Conservation (phyloP, 1,284 basidiomycete genomes). For the Cutaneotrichosporon curvatum region DNA sequence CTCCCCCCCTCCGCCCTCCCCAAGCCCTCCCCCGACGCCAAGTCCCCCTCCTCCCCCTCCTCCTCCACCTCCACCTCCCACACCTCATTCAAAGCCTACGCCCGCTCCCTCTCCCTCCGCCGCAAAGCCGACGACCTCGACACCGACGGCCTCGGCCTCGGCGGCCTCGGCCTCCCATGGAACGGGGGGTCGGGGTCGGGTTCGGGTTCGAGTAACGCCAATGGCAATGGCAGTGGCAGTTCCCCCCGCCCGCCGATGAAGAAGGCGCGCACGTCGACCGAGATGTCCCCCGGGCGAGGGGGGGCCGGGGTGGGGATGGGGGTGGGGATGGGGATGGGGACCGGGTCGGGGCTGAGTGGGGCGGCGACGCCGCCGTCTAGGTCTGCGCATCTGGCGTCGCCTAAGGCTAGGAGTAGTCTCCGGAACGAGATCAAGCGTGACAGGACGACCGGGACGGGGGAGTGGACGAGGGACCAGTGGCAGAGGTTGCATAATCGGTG, state of each 20-base stretch:
- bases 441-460: constrained; percentile 7
- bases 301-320: not conserved
- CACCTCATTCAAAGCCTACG: constrained; percentile 14
- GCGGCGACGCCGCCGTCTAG: not conserved
- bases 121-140: constrained; percentile 7
- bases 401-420: constrained; percentile 8
- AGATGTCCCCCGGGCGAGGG: not conserved
- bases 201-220: too few relatives aligned
- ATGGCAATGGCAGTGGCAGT: too few relatives aligned
- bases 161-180: not conserved
- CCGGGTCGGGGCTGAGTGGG: not conserved
- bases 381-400: not conserved
- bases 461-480: constrained; percentile 20
- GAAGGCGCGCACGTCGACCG: constrained; percentile 11
- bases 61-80: not conserved
- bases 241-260: constrained; percentile 11
- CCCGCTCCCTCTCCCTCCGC: constrained; percentile 15
- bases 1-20: constrained; percentile 10
- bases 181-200: too few relatives aligned
- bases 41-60: not conserved
- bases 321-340: too few relatives aligned
- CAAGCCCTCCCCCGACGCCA: not conserved
- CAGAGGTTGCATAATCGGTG: too few relatives aligned
- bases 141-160: constrained; percentile 23
- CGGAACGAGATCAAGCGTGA: constrained; percentile 18